These are phyloP conservation scores for Moesziomyces parantarcticus DNA, from an alignment of 1,284 basidiomycete species.

Conservation along the genomic window DNA sequence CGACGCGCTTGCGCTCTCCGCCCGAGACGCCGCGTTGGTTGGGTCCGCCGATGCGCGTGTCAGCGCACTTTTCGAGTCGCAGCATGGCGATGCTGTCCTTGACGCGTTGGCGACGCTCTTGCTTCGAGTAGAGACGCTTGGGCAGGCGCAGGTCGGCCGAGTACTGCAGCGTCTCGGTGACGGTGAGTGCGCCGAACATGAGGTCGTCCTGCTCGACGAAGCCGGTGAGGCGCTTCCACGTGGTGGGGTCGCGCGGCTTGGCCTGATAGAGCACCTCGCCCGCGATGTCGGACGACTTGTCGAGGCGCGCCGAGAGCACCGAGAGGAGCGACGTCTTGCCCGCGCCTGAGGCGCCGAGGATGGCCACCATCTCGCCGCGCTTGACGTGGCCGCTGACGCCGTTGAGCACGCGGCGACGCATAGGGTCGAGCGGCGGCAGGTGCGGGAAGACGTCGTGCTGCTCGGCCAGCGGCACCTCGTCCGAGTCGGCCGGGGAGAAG, in stretches of 20 bases:
- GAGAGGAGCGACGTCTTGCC: constrained; percentile 59
- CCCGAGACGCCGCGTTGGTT: constrained; percentile 53
- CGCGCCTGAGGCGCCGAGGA: constrained; percentile 56
- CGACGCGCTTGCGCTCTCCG: constrained; percentile 55
- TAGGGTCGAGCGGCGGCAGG: constrained; percentile 35
- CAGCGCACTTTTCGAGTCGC: constrained; percentile 44
- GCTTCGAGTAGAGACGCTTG: constrained; percentile 34
- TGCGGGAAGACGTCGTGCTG: constrained; percentile 37
- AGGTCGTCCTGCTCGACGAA: constrained; percentile 60
- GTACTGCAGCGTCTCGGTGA: constrained; percentile 52
- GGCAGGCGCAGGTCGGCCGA: constrained; percentile 51
- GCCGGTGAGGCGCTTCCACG: constrained; percentile 54
- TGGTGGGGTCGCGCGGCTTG: constrained; percentile 44
- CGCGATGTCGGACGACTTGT: constrained; percentile 42
- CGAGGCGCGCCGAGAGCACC: constrained; percentile 49
- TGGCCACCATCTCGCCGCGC: constrained; percentile 49
- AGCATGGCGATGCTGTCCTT: constrained; percentile 52
- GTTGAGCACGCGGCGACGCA: constrained; percentile 41
- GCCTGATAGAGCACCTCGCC: constrained; percentile 45
- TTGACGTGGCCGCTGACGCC: constrained; percentile 46
- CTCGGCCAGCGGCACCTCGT: constrained; percentile 19
- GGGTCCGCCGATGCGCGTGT: constrained; percentile 48
- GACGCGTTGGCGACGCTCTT: constrained; percentile 46
- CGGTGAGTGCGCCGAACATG: constrained; percentile 51
- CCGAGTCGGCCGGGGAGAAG: constrained; percentile 4